phyloP scores from a whole-genome alignment of 441 rosid genomes.

The Gossypium trilobum region DNA sequence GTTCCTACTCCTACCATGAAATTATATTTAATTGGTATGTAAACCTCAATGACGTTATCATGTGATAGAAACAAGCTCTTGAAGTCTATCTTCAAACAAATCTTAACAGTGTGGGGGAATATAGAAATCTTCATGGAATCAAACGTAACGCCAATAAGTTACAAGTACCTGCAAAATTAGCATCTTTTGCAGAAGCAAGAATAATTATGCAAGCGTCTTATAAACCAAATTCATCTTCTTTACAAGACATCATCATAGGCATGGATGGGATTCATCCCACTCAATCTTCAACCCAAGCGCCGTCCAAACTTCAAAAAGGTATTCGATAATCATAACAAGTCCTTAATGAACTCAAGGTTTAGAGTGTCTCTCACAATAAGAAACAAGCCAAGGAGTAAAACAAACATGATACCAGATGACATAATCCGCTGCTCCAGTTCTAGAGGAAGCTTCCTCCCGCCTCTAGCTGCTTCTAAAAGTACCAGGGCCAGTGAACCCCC shows the following conservation, averaged over 20 bases:
- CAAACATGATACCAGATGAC: conserved; percentile 83
- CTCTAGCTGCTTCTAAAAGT: conserved; percentile 69
- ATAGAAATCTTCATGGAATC: background rate
- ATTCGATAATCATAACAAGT: conserved; percentile 40
- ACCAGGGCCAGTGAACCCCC: conserved; percentile 86
- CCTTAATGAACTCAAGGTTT: conserved; percentile 73
- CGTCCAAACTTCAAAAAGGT: conserved; percentile 1
- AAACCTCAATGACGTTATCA: background rate
- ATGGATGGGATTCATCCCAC: background rate
- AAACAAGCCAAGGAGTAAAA: conserved; percentile 61
- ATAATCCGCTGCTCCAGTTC: conserved; percentile 82
- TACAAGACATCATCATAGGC: conserved; percentile 9
- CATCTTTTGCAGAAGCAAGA: conserved; percentile 12
- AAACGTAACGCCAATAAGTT: conserved; percentile 11
- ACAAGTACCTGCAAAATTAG: conserved; percentile 19
- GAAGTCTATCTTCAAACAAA: conserved; percentile 11
- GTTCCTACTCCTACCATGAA: conserved; percentile 4
- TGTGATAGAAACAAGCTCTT: conserved; percentile 4
- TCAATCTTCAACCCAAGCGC: background rate
- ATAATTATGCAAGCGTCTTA: background rate
- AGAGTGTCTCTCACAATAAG: conserved; percentile 80
- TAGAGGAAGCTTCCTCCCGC: conserved; percentile 78
- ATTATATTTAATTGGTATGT: background rate
- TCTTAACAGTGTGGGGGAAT: conserved; percentile 8
- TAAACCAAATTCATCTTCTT: background rate